Evolutionary conservation across 2,329 filamentous ascomycete genomes (phyloP).

Genomic region (Leptoxyphium fumago): DNA sequence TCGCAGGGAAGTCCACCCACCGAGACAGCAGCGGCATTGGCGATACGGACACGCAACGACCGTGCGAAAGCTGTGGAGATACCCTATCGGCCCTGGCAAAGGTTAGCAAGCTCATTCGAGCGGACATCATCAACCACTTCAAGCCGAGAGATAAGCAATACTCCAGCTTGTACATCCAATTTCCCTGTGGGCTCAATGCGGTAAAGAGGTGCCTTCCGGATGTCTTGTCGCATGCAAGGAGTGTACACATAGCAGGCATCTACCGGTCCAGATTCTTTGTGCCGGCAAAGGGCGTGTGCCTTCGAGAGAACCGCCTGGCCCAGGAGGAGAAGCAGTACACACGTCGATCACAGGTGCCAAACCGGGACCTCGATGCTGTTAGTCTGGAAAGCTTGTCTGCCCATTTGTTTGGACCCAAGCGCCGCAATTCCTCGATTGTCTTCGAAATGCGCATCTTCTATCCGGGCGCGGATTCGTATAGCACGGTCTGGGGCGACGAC

Average conservation of each 20-base stretch:
- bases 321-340: neutral
- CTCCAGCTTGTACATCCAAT: slow-evolving; percentile 27
- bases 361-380: neutral
- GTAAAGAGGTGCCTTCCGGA: slow-evolving; percentile 24
- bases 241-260: slow-evolving; percentile 26
- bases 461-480: slow-evolving; percentile 23
- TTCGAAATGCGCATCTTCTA: slow-evolving; percentile 23
- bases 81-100: slow-evolving; percentile 4
- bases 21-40: neutral
- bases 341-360: neutral
- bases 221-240: slow-evolving; percentile 25
- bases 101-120: slow-evolving; percentile 19
- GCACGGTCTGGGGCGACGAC: slow-evolving; percentile 25
- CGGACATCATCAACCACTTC: slow-evolving; percentile 23
- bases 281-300: neutral
- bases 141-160: slow-evolving; percentile 8
- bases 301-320: neutral
- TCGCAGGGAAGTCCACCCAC: neutral
- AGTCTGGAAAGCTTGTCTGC: neutral
- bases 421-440: neutral
- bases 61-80: slow-evolving; percentile 2
- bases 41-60: slow-evolving; percentile 1
- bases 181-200: slow-evolving; percentile 27
- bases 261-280: slow-evolving; percentile 14
- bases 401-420: neutral